A percentile compares a stretch with the other conserved stretches of the same genome.
Evolutionary conservation across 495 filamentous ascomycete genomes (phyloP).

Genomic region (Talaromyces trachyspermus): DNA sequence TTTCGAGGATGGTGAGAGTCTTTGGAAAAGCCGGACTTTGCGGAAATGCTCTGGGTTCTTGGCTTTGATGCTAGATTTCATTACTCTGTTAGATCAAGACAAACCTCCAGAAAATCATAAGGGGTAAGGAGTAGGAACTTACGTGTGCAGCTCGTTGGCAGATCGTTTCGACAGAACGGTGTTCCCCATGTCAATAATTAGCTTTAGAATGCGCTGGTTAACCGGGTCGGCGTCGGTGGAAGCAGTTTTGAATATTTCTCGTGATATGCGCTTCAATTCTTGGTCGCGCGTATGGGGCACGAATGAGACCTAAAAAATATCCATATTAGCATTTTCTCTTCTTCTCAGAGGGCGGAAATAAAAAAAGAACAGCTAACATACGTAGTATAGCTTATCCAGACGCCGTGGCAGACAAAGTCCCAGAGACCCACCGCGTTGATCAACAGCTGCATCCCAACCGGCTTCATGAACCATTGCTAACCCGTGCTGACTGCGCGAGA

Average conservation of each 20-base stretch:
- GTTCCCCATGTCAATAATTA: constrained; percentile 82
- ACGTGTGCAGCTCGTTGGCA: constrained; percentile 61
- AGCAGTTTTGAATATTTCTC: constrained; percentile 35
- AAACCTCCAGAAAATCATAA: constrained; percentile 2
- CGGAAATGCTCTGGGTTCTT: constrained; percentile 64
- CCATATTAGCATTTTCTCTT: constrained; percentile 7
- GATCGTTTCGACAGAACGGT: constrained; percentile 77
- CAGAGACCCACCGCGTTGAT: constrained; percentile 70
- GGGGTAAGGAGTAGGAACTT: constrained; percentile 11
- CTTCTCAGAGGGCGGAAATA: neutral
- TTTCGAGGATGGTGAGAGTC: constrained; percentile 78
- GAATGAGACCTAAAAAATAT: constrained; percentile 31
- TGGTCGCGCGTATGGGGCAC: constrained; percentile 23
- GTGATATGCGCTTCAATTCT: constrained; percentile 31
- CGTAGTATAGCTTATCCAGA: constrained; percentile 57
- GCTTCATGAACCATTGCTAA: constrained; percentile 77
- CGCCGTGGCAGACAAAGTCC: constrained; percentile 80
- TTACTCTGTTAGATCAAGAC: constrained; percentile 3
- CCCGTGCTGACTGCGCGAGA: constrained; percentile 86
- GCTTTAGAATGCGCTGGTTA: constrained; percentile 66
- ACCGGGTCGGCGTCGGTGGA: constrained; percentile 54
- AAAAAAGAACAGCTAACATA: constrained; percentile 18
- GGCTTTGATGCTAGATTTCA: constrained; percentile 48
- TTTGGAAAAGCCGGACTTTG: constrained; percentile 73
- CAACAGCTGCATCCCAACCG: constrained; percentile 89